Percentiles rank a stretch among this genome's conserved stretches.
Evolutionary conservation across 441 rosid genomes (phyloP).

Genomic region (Bruguiera hainesii): DNA sequence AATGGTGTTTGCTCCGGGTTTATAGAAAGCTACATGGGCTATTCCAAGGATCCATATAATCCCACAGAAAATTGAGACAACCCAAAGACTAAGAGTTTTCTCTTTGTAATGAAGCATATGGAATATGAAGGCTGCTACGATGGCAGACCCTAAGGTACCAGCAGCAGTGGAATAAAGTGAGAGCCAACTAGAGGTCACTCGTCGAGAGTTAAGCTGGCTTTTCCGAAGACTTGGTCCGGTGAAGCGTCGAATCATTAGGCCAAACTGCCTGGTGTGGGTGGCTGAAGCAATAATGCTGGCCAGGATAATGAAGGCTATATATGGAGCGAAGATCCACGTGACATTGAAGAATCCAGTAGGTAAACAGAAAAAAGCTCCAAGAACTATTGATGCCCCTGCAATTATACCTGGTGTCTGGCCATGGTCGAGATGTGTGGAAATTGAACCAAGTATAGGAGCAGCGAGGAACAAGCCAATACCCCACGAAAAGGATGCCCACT

Average conservation of each 20-base stretch:
- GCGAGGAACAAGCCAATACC: constrained; percentile 42
- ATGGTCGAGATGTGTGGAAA: constrained; percentile 45
- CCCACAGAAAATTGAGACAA: constrained; percentile 64
- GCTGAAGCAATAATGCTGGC: constrained; percentile 39
- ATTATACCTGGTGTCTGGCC: constrained; percentile 33
- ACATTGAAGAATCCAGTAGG: constrained; percentile 49
- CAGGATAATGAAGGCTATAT: constrained; percentile 32
- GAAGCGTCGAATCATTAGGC: constrained; percentile 43
- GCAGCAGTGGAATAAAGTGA: constrained; percentile 46
- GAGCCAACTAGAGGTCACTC: constrained; percentile 48
- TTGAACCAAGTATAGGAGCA: constrained; percentile 29
- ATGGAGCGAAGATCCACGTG: constrained; percentile 45
- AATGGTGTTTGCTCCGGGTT: constrained; percentile 17
- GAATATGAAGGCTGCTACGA: constrained; percentile 46
- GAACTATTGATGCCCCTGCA: constrained; percentile 42
- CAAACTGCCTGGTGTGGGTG: constrained; percentile 58
- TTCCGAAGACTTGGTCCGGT: constrained; percentile 26
- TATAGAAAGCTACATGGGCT: constrained; percentile 26
- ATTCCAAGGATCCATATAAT: constrained; percentile 48
- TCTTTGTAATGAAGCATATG: constrained; percentile 46
- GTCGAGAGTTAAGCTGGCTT: constrained; percentile 32
- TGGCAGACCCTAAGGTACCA: constrained; percentile 52
- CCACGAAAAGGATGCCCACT: constrained; percentile 65
- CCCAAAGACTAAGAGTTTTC: constrained; percentile 42
- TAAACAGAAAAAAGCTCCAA: constrained; percentile 51